Base-by-base conservation (phyloP, 306 rosid genomes). In the Malus asiatica region DNA sequence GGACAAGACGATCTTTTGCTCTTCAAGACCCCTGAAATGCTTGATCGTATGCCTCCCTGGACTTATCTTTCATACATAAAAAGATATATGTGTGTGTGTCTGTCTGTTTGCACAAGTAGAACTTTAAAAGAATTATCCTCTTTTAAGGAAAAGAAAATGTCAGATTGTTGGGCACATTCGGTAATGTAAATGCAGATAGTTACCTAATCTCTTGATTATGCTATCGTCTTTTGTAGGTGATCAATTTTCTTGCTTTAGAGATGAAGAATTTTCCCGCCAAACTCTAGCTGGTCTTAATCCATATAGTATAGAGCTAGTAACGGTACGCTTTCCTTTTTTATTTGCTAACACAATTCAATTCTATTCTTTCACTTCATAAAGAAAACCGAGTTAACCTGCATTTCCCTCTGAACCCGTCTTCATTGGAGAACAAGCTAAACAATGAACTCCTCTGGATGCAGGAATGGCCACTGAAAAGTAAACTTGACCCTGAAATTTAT, bases 211-310 rank as follows among this genome's bases (percentile, higher is more conserved):
- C 40, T 35, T 6, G 40, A 35, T 35, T 35, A 35, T 35, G 40
- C 40, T 35, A 35, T 35, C 40, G 22, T 40, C 42, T 22, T 4
- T 33, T 76, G 20, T 75, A 86, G 87, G 89, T 53, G 87, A 86
- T 25, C 83, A 83, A 33, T 76, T 86, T 33, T 30, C 79, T 27
- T 83, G 83, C 85, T 83, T 82, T 9, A 80, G 72, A 42, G 89
- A 83, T 59, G 85, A 86, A 42, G 87, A 86, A 38, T 86, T 83
- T 80, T 84, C 85, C 25, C 38, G 87, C 69, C 87, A 86, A 35
- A 86, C 87, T 35, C 79, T 86, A 67, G 80, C 89, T 10, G 89
- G 89, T 19, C 85, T 83, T 22, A 83, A 86, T 42, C 89, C 87
- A 45, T 81, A 42, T 15, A 53, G 78, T 68, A 75, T 83, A 8